phyloP scores from a whole-genome alignment of 331 rosid species.

The Erythrophleum ivorense region DNA sequence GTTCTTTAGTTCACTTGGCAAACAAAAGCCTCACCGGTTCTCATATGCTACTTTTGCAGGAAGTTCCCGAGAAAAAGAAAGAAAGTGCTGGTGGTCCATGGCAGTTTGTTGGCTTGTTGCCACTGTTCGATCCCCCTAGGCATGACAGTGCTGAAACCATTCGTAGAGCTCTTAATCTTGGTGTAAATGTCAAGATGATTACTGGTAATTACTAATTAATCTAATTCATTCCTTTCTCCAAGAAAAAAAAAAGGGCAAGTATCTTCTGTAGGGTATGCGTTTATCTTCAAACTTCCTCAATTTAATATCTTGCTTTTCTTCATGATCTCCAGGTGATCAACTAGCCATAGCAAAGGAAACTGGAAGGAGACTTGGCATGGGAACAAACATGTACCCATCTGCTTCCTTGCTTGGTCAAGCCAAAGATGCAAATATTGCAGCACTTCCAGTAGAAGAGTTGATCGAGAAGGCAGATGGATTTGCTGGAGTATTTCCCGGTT shows the following conservation, averaged over 20 bases:
- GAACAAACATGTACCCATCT: slow-evolving; percentile 98
- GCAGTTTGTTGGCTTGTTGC: slow-evolving; percentile 92
- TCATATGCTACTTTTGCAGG: slow-evolving; percentile 51
- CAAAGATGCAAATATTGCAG: slow-evolving; percentile 87
- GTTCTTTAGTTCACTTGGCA: not conserved
- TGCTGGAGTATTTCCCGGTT: slow-evolving; percentile 99
- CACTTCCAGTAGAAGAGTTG: slow-evolving; percentile 92
- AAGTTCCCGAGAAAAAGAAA: slow-evolving; percentile 80
- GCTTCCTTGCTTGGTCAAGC: slow-evolving; percentile 90
- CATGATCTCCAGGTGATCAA: slow-evolving; percentile 73
- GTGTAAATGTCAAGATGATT: slow-evolving; percentile 99
- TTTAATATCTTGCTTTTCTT: slow-evolving; percentile 15
- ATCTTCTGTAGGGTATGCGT: not conserved
- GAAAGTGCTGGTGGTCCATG: slow-evolving; percentile 86
- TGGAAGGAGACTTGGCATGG: slow-evolving; percentile 98
- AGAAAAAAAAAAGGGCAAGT: not conserved
- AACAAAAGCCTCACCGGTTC: slow-evolving; percentile 10
- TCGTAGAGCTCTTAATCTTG: slow-evolving; percentile 92
- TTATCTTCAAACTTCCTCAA: slow-evolving; percentile 3
- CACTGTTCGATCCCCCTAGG: slow-evolving; percentile 96
- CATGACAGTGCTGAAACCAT: slow-evolving; percentile 99
- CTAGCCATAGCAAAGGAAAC: slow-evolving; percentile 98
- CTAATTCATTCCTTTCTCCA: not conserved
- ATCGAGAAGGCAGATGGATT: slow-evolving; percentile 99
- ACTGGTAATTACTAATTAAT: slow-evolving; percentile 65